phyloP scores from a whole-genome alignment of 2,329 filamentous ascomycete species.

The Aureobasidium pullulans region DNA sequence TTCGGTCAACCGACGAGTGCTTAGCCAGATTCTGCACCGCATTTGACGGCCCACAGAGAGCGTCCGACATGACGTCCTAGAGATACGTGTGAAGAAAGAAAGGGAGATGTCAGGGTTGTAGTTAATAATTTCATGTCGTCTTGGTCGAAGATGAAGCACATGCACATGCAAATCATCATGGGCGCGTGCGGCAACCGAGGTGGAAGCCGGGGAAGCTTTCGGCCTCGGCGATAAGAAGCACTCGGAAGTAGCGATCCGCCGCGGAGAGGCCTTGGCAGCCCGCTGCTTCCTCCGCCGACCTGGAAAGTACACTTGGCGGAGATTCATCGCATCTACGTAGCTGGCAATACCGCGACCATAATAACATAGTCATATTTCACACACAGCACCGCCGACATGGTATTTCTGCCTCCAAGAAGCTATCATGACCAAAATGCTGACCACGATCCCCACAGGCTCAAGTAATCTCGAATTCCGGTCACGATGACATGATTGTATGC shows the following conservation, averaged over 20 bases:
- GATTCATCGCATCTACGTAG: neutral
- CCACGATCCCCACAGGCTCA: slow-evolving; percentile 49
- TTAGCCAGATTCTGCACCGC: slow-evolving; percentile 66
- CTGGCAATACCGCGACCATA: slow-evolving; percentile 5
- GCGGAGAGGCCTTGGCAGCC: neutral
- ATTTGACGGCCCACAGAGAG: slow-evolving; percentile 68
- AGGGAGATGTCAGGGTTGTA: neutral
- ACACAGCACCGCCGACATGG: slow-evolving; percentile 15
- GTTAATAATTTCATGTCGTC: neutral
- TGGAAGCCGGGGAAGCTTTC: neutral
- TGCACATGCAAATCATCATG: slow-evolving; percentile 1
- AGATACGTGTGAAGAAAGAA: neutral
- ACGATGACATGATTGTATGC: slow-evolving; percentile 99
- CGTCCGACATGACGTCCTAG: slow-evolving; percentile 52
- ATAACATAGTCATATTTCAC: slow-evolving; percentile 9
- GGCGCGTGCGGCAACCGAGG: slow-evolving; percentile 3
- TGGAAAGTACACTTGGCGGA: neutral
- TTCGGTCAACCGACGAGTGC: slow-evolving; percentile 60
- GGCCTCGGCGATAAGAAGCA: slow-evolving; percentile 1
- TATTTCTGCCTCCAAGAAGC: neutral
- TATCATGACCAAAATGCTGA: slow-evolving; percentile 1
- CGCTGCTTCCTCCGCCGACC: neutral
- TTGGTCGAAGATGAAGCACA: neutral
- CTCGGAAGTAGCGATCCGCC: neutral
- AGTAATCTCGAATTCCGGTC: slow-evolving; percentile 76